Conservation (phyloP, 2,329 filamentous ascomycete species). For the Neonectria ditissima region DNA sequence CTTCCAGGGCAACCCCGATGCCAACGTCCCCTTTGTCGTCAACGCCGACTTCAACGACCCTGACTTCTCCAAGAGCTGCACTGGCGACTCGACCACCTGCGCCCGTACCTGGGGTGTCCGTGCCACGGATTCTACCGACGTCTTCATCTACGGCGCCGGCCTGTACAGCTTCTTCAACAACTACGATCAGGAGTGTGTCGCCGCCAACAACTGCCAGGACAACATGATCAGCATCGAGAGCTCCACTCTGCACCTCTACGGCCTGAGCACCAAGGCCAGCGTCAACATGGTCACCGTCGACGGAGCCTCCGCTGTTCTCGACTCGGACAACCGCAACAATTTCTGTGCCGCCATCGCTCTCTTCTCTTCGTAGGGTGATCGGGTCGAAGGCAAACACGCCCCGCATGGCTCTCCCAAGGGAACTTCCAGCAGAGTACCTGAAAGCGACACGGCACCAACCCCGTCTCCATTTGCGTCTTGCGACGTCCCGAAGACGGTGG, state of each 20-base stretch:
- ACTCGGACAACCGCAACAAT: slow-evolving; percentile 72
- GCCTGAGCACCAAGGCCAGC: slow-evolving; percentile 79
- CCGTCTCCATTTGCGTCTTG: slow-evolving; percentile 11
- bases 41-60: slow-evolving; percentile 74
- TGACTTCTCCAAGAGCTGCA: slow-evolving; percentile 67
- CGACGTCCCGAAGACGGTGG: slow-evolving; percentile 28
- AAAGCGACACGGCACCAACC: slow-evolving; percentile 1
- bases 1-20: slow-evolving; percentile 85
- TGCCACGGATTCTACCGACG: slow-evolving; percentile 72
- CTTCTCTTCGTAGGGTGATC: slow-evolving; percentile 36
- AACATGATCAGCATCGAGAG: slow-evolving; percentile 81
- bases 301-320: slow-evolving; percentile 64
- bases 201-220: slow-evolving; percentile 76
- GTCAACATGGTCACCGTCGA: slow-evolving; percentile 78
- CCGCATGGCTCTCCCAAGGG: not conserved
- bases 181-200: slow-evolving; percentile 78
- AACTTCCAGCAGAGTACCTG: not conserved
- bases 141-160: slow-evolving; percentile 79
- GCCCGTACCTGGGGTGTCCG: slow-evolving; percentile 84
- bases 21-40: slow-evolving; percentile 72
- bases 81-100: slow-evolving; percentile 65
- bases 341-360: slow-evolving; percentile 71
- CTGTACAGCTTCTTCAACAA: slow-evolving; percentile 89
- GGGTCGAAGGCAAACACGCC: not conserved
- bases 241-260: slow-evolving; percentile 74